Percentiles rank a stretch among this genome's conserved stretches.
Conservation (phyloP, 192 early-diverging fungal species). For the Coemansia sp. region DNA sequence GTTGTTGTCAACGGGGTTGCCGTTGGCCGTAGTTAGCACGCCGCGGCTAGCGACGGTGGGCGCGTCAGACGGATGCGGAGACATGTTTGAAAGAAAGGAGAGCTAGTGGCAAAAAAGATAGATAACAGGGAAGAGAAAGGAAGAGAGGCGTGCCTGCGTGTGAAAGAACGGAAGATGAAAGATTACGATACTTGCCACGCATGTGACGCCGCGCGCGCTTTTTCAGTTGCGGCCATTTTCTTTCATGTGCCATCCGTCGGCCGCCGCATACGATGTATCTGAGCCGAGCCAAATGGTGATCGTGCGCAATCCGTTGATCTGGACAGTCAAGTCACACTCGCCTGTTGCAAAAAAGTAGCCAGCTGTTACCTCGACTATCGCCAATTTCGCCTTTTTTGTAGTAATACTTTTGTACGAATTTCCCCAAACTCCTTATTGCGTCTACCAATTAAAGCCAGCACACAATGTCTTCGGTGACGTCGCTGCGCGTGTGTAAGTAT, state of each 20-base stretch:
- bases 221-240: background rate
- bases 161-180: background rate
- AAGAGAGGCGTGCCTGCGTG: background rate
- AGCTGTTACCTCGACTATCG: background rate
- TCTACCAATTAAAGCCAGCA: background rate
- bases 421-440: background rate
- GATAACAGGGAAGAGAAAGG: constrained; percentile 3
- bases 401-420: background rate
- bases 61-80: constrained; percentile 44
- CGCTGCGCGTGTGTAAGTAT: constrained; percentile 37
- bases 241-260: too few relatives aligned
- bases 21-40: constrained; percentile 58
- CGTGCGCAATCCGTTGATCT: background rate
- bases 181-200: background rate
- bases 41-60: constrained; percentile 43
- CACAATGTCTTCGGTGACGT: constrained; percentile 29
- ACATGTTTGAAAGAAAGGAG: constrained; percentile 3
- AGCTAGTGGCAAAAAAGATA: background rate
- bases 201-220: constrained; percentile 12
- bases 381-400: background rate
- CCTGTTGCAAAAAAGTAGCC: background rate
- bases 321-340: background rate
- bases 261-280: too few relatives aligned
- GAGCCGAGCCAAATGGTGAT: background rate
- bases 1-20: constrained; percentile 75